A percentile compares a stretch with the other conserved stretches of the same genome.
These are phyloP conservation scores for Pisolithus thermaeus DNA, from an alignment of 1,284 basidiomycete species.

Conservation along the genomic window DNA sequence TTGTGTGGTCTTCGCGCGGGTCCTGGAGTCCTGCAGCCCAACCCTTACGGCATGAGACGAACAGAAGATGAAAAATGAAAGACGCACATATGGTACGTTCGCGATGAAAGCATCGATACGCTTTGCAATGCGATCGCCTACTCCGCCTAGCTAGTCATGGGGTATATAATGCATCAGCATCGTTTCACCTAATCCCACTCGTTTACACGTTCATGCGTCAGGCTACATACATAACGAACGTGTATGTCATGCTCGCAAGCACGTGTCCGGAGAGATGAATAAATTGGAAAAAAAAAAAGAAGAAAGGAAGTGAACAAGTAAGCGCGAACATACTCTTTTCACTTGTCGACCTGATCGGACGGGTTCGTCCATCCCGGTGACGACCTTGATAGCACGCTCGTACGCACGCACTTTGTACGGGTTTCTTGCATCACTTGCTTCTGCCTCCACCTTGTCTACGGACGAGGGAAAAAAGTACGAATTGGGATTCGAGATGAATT, in stretches of 20 bases:
- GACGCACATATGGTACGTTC: conserved; percentile 32
- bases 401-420: conserved; percentile 47
- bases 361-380: conserved; percentile 34
- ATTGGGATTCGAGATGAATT: neutral
- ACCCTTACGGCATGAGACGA: neutral
- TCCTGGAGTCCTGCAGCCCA: too few relatives aligned
- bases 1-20: too few relatives aligned
- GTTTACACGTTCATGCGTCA: too few relatives aligned
- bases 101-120: conserved; percentile 38
- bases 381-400: conserved; percentile 37
- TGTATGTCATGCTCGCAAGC: too few relatives aligned
- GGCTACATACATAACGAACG: too few relatives aligned
- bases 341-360: conserved; percentile 39
- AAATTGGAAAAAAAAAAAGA: too few relatives aligned
- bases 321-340: conserved; percentile 13
- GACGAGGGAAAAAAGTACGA: neutral
- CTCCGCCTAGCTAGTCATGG: conserved; percentile 33
- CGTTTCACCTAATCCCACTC: too few relatives aligned
- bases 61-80: conserved; percentile 12
- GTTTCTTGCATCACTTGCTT: conserved; percentile 33
- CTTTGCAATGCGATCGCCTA: conserved; percentile 37
- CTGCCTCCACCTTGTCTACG: conserved; percentile 41
- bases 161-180: conserved; percentile 5
- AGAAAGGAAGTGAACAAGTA: neutral
- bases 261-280: too few relatives aligned